Percentiles rank a stretch among this genome's conserved stretches.
These are phyloP conservation scores for Gonium pectorale DNA, from an alignment of 139 green algal genomes.

Conservation along the genomic window DNA sequence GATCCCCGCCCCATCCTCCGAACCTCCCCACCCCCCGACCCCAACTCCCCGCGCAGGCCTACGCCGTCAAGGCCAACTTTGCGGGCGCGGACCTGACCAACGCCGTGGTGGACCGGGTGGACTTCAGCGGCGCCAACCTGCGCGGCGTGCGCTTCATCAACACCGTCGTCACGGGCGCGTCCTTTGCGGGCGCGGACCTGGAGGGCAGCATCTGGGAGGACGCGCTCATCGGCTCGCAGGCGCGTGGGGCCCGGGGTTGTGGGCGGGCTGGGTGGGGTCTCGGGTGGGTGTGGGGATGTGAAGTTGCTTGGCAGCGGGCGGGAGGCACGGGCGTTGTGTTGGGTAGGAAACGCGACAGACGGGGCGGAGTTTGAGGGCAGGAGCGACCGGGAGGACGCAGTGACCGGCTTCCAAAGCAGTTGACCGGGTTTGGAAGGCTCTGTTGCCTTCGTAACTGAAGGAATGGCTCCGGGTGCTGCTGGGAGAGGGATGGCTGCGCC, in stretches of 20 bases:
- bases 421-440: too few relatives aligned
- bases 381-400: too few relatives aligned
- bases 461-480: too few relatives aligned
- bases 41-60: constrained; percentile 71
- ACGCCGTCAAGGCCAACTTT: constrained; percentile 84
- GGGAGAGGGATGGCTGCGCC: too few relatives aligned
- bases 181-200: constrained; percentile 87
- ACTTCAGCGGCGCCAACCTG: constrained; percentile 81
- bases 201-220: constrained; percentile 89
- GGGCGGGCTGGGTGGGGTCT: background rate
- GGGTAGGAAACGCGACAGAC: background rate
- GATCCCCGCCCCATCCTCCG: background rate
- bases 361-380: too few relatives aligned
- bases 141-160: constrained; percentile 57
- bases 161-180: constrained; percentile 75
- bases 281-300: background rate
- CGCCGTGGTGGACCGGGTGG: constrained; percentile 92
- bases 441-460: too few relatives aligned
- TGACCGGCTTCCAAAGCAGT: too few relatives aligned
- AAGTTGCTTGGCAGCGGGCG: background rate
- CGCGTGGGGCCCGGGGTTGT: background rate
- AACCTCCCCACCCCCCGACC: background rate
- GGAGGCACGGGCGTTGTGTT: background rate
- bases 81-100: constrained; percentile 90
- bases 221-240: constrained; percentile 81